Evolutionary conservation across 305 asterid genomes (phyloP), one percentile per base, ranked within the genome.

Genomic region (Fraxinus platypoda): DNA sequence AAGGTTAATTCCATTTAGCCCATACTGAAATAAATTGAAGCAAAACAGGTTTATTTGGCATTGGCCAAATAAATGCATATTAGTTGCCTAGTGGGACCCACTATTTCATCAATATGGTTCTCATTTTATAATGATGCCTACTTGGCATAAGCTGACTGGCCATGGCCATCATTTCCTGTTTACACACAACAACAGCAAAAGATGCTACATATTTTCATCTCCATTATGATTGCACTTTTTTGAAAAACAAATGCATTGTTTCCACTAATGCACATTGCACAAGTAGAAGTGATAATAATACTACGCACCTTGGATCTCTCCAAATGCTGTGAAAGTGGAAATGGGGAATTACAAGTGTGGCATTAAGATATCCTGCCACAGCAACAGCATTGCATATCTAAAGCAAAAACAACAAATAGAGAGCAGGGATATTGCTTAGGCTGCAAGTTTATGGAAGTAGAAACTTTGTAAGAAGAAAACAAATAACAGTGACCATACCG

Each of bases 381-480:
- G 99, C 97, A 74, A 96, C 99, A 35, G 99, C 99, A 88, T 96
- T 94, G 97, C 99, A 96, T 87, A 96, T 96, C 99, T 96, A 91
- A 87, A 86, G 84, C 84, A 92, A 76, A 82, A 84, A 71, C 74
- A 77, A 79, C 77, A 79, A 35, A 76, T 28, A 26, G 23, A 80
- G 79, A 68, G 25, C 43, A 59, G 30, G 73, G 38, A 13, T 62
- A 38, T 76, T 75, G 31, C 38, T 28, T 35, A 37, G 37, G 6
- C 64, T n/a, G 76, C 37, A 66, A 35, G 54, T 37, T 9, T 70
- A 59, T 33, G 38, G 19, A 82, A 70, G 8, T 28, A 49, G 9
- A 75, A 37, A 8, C 66, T 4, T 8, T 66, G 3, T 33, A 76
- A 35, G 37, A 30, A 37, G 28, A 70, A 13, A 15, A 30, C 41